Base-by-base conservation (phyloP, 495 filamentous ascomycete genomes). In the Penicillium simplicissimum region DNA sequence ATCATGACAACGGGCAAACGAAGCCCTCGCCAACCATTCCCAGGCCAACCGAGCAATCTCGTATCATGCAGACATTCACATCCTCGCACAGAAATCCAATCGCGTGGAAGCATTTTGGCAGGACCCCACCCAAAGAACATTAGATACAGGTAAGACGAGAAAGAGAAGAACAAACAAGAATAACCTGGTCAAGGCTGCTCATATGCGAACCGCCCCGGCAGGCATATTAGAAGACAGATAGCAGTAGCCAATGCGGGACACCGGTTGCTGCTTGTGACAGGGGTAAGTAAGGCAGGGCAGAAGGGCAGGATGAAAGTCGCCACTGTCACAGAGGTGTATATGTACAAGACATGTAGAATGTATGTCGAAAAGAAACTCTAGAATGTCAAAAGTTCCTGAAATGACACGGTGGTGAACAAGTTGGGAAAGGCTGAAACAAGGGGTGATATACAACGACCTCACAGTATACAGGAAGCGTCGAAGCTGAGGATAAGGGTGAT, bases 301-400 rank as follows among this genome's bases (percentile, higher is more conserved):
- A 23, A 37, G 45, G 58, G 11, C 23, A 49, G 37, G 35, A 43
- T 43, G 34, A 43, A 53, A 34, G 53, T 28, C 28, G n/a, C 55
- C 40, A 25, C 60, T 47, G 42, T 55, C 58, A 56, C 37, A 23
- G 2, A 64, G 49, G 43, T 53, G 37, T 71, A 73, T 73, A 69
- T 73, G 62, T 69, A 73, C 66, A 73, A 65, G 63, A 37, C 61
- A 63, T 64, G 63, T 64, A 63, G 55, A 66, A 70, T 68, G 64
- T 67, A 67, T 65, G 62, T 58, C 48, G 10, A 23, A 62, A 61
- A 47, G 62, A 67, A 67, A 47, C 57, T 71, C 68, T 72, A 71
- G 65, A 48, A 60, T 48, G 55, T 49, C 53, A 61, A 57, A 61
- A 34, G 49, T 61, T 61, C 62, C 61, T 45, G 52, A 52, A 31